A percentile compares a stretch with the other conserved stretches of the same genome.
These are phyloP conservation scores for Neonectria magnoliae DNA, from an alignment of 2,329 filamentous ascomycete species.

Conservation along the genomic window DNA sequence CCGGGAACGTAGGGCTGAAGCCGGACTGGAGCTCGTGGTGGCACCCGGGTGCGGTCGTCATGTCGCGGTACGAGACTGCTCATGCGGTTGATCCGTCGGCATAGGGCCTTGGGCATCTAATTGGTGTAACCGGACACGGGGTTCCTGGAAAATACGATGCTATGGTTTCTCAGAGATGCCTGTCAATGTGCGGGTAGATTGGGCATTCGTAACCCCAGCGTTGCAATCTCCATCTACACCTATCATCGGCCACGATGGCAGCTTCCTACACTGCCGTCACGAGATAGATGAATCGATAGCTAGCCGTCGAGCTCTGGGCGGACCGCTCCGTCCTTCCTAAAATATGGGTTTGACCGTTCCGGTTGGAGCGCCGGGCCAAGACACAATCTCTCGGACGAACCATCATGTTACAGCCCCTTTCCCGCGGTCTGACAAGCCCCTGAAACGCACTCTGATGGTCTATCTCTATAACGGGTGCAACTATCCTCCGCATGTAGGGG, in stretches of 20 bases:
- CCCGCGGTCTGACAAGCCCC: background rate
- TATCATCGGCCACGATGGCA: slow-evolving; percentile 2
- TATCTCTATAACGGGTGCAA: slow-evolving; percentile 18
- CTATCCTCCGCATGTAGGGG: background rate
- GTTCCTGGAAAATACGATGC: slow-evolving; percentile 4
- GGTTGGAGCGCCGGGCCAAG: slow-evolving; percentile 1
- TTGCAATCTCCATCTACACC: slow-evolving; percentile 18
- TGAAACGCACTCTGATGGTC: slow-evolving; percentile 14
- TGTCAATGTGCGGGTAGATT: slow-evolving; percentile 11
- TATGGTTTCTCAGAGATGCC: slow-evolving; percentile 3
- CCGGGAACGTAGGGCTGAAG: slow-evolving; percentile 26
- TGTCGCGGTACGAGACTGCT: slow-evolving; percentile 7
- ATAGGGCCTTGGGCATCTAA: background rate
- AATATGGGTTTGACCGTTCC: slow-evolving; percentile 7
- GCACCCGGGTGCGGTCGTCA: slow-evolving; percentile 13
- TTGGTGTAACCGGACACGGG: slow-evolving; percentile 1
- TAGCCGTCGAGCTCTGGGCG: slow-evolving; percentile 12
- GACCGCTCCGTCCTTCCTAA: slow-evolving; percentile 23
- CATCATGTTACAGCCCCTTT: background rate
- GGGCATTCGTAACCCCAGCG: slow-evolving; percentile 15
- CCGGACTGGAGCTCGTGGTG: slow-evolving; percentile 17
- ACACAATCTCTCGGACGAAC: slow-evolving; percentile 8
- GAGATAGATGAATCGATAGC: slow-evolving; percentile 8
- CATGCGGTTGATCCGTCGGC: background rate
- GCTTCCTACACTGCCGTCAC: background rate